These are phyloP conservation scores for Rhizoclosmatium sp. DNA, from an alignment of 192 early-diverging fungal genomes.

Conservation along the genomic window DNA sequence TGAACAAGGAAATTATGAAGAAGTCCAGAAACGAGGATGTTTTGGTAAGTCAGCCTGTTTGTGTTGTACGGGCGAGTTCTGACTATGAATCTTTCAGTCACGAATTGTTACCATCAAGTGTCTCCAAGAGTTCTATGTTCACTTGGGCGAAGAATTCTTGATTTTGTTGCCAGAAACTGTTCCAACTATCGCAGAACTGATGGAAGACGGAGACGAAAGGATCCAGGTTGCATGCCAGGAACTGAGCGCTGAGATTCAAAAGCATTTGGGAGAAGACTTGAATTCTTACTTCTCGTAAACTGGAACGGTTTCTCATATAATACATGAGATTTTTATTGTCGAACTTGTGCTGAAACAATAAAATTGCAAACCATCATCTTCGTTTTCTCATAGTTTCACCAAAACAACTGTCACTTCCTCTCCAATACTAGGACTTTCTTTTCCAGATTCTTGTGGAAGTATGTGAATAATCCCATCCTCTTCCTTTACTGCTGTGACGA, in stretches of 20 bases:
- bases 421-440: not conserved
- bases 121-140: conserved; percentile 82
- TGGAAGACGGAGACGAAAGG: conserved; percentile 89
- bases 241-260: conserved; percentile 85
- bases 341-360: too few relatives aligned
- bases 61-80: not conserved
- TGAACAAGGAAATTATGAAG: conserved; percentile 84
- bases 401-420: conserved; percentile 17
- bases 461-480: conserved; percentile 6
- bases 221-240: conserved; percentile 85
- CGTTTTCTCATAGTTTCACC: not conserved
- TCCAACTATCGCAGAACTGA: conserved; percentile 90
- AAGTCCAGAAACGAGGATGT: conserved; percentile 78
- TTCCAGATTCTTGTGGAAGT: not conserved
- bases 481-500: not conserved
- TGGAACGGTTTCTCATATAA: too few relatives aligned
- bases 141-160: conserved; percentile 93
- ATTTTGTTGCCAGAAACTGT: conserved; percentile 93
- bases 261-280: conserved; percentile 82
- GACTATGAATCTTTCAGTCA: conserved; percentile 12
- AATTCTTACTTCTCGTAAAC: conserved; percentile 36
- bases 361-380: not conserved
- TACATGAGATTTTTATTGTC: too few relatives aligned
- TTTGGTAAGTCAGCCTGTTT: conserved; percentile 45
- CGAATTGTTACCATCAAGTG: conserved; percentile 75